phyloP scores from a whole-genome alignment of 441 rosid genomes.

The Raphanus hybrid region DNA sequence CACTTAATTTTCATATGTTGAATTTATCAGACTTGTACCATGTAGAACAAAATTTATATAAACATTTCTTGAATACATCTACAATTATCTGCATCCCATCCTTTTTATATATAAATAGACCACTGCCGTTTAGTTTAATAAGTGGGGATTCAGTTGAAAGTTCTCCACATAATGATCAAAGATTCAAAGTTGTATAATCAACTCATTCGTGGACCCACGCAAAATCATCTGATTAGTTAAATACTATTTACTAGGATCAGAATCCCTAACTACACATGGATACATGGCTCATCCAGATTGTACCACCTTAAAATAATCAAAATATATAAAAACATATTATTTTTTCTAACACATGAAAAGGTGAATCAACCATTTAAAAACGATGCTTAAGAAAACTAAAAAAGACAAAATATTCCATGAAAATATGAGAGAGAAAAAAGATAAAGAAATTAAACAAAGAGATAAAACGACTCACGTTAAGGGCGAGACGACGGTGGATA shows the following conservation, averaged over 20 bases:
- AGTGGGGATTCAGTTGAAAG: conserved; percentile 12
- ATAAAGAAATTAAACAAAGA: not conserved
- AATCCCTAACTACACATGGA: not conserved
- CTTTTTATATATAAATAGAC: not conserved
- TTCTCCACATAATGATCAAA: conserved; percentile 1
- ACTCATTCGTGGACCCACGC: not conserved
- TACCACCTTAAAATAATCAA: not conserved
- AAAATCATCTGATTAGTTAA: not conserved
- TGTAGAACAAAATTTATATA: not conserved
- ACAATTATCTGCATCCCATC: not conserved
- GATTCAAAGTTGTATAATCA: conserved; percentile 1
- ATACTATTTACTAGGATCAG: conserved; percentile 3
- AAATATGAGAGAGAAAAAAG: conserved; percentile 9
- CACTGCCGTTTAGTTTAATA: not conserved
- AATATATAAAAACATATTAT: not conserved
- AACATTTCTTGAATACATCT: not conserved
- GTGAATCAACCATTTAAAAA: not conserved
- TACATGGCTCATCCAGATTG: not conserved
- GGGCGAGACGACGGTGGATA: conserved; percentile 79
- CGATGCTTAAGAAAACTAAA: not conserved
- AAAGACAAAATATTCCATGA: not conserved
- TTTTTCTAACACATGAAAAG: not conserved
- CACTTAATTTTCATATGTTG: not conserved
- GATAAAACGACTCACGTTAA: conserved; percentile 61
- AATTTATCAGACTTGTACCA: not conserved